phyloP scores from a whole-genome alignment of 257 asterid genomes.

The Anisodus tanguticus region DNA sequence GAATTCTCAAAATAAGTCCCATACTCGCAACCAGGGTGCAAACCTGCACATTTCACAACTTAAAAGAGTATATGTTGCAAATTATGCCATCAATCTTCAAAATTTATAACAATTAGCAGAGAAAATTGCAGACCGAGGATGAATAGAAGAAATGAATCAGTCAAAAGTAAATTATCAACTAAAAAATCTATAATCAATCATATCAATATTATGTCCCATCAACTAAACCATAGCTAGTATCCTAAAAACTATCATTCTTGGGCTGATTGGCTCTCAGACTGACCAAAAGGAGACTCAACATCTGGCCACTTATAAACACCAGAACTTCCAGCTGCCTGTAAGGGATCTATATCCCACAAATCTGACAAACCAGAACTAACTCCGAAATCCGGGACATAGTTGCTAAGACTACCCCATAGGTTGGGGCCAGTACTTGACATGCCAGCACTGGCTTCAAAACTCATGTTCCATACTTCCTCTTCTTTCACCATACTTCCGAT shows the following conservation, averaged over 20 bases:
- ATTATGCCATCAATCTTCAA: not conserved
- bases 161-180: slow-evolving; percentile 4
- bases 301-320: slow-evolving; percentile 53
- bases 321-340: slow-evolving; percentile 50
- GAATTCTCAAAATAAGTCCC: slow-evolving; percentile 1
- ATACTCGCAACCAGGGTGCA: not conserved
- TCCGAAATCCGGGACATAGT: slow-evolving; percentile 51
- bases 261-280: slow-evolving; percentile 38
- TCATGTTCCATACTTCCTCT: slow-evolving; percentile 54
- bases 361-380: slow-evolving; percentile 46
- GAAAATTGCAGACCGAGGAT: not conserved
- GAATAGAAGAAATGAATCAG: not conserved
- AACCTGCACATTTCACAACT: slow-evolving; percentile 42
- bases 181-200: slow-evolving; percentile 16
- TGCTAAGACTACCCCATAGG: slow-evolving; percentile 50
- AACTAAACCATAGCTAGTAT: slow-evolving; percentile 39
- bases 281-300: slow-evolving; percentile 45
- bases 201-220: slow-evolving; percentile 34
- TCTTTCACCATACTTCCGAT: slow-evolving; percentile 45
- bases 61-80: slow-evolving; percentile 16
- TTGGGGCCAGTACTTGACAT: slow-evolving; percentile 45
- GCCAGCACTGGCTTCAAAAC: slow-evolving; percentile 46
- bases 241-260: slow-evolving; percentile 45
- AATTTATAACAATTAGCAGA: not conserved
- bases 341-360: slow-evolving; percentile 58